These are phyloP conservation scores for Argentina anserina DNA, from an alignment of 306 rosid species.

Conservation along the genomic window DNA sequence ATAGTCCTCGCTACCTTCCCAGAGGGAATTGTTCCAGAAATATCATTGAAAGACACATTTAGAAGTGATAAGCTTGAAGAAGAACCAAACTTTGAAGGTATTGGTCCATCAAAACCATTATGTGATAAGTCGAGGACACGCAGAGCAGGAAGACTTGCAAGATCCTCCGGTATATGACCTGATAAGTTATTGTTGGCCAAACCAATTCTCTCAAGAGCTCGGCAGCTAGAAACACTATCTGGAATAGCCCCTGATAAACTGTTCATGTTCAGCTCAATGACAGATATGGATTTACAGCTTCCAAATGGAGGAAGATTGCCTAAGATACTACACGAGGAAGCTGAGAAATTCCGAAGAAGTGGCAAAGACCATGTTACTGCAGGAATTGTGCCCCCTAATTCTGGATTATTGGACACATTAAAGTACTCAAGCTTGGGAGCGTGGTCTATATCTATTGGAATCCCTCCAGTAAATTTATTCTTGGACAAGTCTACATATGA, in stretches of 20 bases:
- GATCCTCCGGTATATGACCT: slow-evolving; percentile 75
- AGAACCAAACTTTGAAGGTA: slow-evolving; percentile 62
- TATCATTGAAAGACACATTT: slow-evolving; percentile 80
- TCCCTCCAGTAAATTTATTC: slow-evolving; percentile 73
- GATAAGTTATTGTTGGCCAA: slow-evolving; percentile 60
- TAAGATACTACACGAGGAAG: slow-evolving; percentile 59
- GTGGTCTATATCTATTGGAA: slow-evolving; percentile 63
- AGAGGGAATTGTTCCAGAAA: slow-evolving; percentile 82
- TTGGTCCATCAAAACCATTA: slow-evolving; percentile 59
- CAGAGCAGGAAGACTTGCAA: slow-evolving; percentile 60
- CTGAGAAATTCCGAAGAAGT: slow-evolving; percentile 66
- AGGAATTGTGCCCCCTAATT: slow-evolving; percentile 58
- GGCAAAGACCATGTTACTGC: slow-evolving; percentile 58
- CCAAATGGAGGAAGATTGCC: slow-evolving; percentile 62
- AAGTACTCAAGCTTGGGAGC: slow-evolving; percentile 62
- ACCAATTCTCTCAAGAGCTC: slow-evolving; percentile 44
- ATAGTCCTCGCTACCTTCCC: slow-evolving; percentile 42
- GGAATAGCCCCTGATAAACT: slow-evolving; percentile 57
- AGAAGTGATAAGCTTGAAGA: slow-evolving; percentile 63
- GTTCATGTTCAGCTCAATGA: slow-evolving; percentile 57
- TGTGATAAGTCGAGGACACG: slow-evolving; percentile 60
- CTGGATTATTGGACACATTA: slow-evolving; percentile 62
- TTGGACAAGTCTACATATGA: slow-evolving; percentile 67
- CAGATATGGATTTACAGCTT: slow-evolving; percentile 53
- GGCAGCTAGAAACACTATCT: slow-evolving; percentile 54